phyloP scores from a whole-genome alignment of 2,329 filamentous ascomycete genomes.

The Aspergillus pseudonomiae region DNA sequence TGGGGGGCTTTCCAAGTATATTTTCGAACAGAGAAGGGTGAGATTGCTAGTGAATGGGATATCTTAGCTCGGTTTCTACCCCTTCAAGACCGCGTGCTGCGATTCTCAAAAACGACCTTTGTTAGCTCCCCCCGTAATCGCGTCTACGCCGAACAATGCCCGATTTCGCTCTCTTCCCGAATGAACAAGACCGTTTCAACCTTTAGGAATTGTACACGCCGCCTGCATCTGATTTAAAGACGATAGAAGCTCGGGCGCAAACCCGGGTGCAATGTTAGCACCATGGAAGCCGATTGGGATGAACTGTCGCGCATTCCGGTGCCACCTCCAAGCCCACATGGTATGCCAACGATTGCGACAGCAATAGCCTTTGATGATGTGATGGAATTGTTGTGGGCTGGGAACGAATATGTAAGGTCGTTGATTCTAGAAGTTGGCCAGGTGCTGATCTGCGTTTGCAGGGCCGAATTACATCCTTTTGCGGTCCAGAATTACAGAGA shows the following conservation, averaged over 20 bases:
- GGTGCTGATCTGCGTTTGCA: conserved; percentile 40
- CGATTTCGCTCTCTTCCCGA: conserved; percentile 33
- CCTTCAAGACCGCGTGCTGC: background rate
- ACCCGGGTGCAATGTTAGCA: conserved; percentile 25
- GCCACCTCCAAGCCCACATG: conserved; percentile 73
- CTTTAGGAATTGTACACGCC: background rate
- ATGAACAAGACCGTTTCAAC: conserved; percentile 32
- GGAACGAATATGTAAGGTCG: conserved; percentile 78
- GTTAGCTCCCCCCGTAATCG: conserved; percentile 39
- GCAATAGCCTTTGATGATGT: conserved; percentile 85
- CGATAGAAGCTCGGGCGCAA: conserved; percentile 4
- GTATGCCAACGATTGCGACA: conserved; percentile 70
- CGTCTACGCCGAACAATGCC: conserved; percentile 39
- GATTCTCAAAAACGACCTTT: conserved; percentile 6
- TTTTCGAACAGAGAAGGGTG: background rate
- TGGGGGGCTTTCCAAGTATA: background rate
- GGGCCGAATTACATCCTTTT: conserved; percentile 89
- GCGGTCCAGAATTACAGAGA: conserved; percentile 78
- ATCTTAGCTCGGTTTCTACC: background rate
- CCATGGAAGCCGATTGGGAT: conserved; percentile 53
- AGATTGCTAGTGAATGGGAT: background rate
- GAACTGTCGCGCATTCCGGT: conserved; percentile 81
- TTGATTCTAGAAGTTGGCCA: conserved; percentile 1
- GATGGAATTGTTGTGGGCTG: conserved; percentile 90
- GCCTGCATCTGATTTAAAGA: background rate